Percentiles rank a stretch among this genome's conserved stretches.
Conservation (phyloP, 2,329 filamentous ascomycete genomes). For the Aspergillus quadrilineatus region DNA sequence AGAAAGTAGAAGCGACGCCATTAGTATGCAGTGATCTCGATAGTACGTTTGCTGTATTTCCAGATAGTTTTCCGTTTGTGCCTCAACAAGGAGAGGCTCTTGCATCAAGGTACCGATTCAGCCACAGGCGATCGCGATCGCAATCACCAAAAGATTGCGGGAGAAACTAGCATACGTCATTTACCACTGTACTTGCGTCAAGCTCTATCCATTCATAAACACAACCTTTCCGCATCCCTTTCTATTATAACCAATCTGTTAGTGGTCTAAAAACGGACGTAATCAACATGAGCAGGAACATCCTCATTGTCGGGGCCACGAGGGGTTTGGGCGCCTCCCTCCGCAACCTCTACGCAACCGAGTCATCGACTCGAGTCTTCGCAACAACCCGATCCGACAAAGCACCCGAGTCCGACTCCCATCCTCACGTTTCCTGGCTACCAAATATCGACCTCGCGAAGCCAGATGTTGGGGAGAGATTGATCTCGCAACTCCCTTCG, state of each 20-base stretch:
- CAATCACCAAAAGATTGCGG: not conserved
- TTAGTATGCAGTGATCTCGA: too few relatives aligned
- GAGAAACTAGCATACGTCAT: constrained; percentile 23
- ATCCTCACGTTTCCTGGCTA: constrained; percentile 56
- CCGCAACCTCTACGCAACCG: constrained; percentile 56
- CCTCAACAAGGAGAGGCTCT: not conserved
- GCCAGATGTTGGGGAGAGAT: constrained; percentile 47
- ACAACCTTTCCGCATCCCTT: not conserved
- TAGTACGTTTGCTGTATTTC: too few relatives aligned
- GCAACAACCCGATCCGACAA: constrained; percentile 57
- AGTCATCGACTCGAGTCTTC: constrained; percentile 52
- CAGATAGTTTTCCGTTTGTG: too few relatives aligned
- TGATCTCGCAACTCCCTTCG: constrained; percentile 50
- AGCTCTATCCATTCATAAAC: not conserved
- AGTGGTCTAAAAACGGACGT: not conserved
- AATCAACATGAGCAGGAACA: constrained; percentile 32
- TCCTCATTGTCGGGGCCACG: constrained; percentile 67
- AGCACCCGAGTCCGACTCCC: constrained; percentile 30
- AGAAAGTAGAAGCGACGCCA: too few relatives aligned
- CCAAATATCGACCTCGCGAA: constrained; percentile 57
- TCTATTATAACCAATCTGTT: not conserved
- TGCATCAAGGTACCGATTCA: not conserved
- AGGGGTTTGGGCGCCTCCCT: constrained; percentile 66
- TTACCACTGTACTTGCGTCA: constrained; percentile 16
- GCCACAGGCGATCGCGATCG: not conserved